These are phyloP conservation scores for Amylostereum areolatum DNA, from an alignment of 1,284 basidiomycete species.

Conservation along the genomic window DNA sequence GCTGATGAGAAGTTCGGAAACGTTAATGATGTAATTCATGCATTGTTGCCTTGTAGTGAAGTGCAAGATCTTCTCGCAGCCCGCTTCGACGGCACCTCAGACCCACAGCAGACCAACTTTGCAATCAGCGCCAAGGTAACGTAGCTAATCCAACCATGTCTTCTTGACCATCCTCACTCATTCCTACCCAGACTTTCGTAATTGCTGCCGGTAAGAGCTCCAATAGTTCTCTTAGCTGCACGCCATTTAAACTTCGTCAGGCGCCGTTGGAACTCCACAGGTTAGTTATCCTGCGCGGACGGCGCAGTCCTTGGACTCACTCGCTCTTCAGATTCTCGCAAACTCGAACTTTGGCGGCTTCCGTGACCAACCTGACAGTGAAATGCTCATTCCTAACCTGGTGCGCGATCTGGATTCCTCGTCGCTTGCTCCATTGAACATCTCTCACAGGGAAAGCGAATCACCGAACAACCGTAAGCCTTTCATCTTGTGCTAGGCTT, in stretches of 20 bases:
- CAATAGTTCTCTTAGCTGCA: background rate
- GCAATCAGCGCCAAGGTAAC: background rate
- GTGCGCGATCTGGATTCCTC: slow-evolving; percentile 4
- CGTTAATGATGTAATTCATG: background rate
- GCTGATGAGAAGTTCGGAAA: background rate
- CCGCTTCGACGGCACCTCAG: background rate
- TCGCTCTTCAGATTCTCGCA: slow-evolving; percentile 12
- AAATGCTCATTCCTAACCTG: slow-evolving; percentile 12
- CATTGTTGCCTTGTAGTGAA: background rate
- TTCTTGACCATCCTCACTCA: background rate
- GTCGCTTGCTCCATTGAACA: background rate
- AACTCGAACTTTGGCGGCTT: slow-evolving; percentile 10
- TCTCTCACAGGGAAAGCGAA: slow-evolving; percentile 13
- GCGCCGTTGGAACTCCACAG: slow-evolving; percentile 17
- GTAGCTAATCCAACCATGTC: too few relatives aligned
- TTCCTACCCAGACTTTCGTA: slow-evolving; percentile 14
- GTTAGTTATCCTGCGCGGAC: slow-evolving; percentile 2
- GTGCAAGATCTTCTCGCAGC: background rate
- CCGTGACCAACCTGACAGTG: background rate
- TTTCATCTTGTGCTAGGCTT: background rate
- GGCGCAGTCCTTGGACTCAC: background rate
- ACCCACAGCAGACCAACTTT: background rate
- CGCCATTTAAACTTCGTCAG: background rate
- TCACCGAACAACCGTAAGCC: slow-evolving; percentile 20
- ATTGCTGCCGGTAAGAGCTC: slow-evolving; percentile 13